Evolutionary conservation across 2,329 filamentous ascomycete species (phyloP), one percentile per base, ranked within the genome.

Genomic region (Hortaea werneckii): DNA sequence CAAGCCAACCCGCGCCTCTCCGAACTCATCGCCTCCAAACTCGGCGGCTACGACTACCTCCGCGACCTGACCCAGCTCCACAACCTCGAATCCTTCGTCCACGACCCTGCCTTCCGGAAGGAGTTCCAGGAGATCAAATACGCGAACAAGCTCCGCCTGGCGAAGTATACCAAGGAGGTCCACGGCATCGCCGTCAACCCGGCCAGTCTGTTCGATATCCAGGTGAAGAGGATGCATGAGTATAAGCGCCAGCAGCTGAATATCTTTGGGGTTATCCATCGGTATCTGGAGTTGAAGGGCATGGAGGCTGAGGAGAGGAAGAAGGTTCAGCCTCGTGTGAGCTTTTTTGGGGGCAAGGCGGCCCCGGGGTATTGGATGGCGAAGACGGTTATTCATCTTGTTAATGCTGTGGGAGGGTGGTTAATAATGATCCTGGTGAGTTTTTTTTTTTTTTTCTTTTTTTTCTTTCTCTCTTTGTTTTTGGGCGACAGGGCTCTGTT

Each of bases 361-460:
- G 92, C 92, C 1, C 92, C 92, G 0, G 92, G 92, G 11, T 98
- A 98, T 74, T 98, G 92, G 92, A 98, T 96, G 92, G 92, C 92
- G 34, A 98, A 98, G 78, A 94, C 92, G 37, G 54, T 64, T 40
- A 98, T 98, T 58, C 90, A 96, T 64, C 78, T 98, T 47, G 82
- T 98, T 73, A 96, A 95, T 72, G 83, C 82, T 50, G 92, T 96
- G 27, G 88, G 87, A 4, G 71, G 11, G 85, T 96, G 2, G 83
- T 98, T 56, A 98, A 98, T 73, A 85, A 86, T 37, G 92, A 98
- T 60, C 20, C 20, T 4, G 20, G 20, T 20, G 20, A 20, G 20
- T 4, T 20, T 4, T 20, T 20, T 4, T 20, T 4, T 4, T 20
- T 20, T 20, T 20, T 20, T 4, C 20, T 20, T 20, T 20, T 20